Percentiles rank a stretch among this genome's conserved stretches.
These are phyloP conservation scores for Nicotiana sylvestris DNA, from an alignment of 257 asterid species.

Conservation along the genomic window DNA sequence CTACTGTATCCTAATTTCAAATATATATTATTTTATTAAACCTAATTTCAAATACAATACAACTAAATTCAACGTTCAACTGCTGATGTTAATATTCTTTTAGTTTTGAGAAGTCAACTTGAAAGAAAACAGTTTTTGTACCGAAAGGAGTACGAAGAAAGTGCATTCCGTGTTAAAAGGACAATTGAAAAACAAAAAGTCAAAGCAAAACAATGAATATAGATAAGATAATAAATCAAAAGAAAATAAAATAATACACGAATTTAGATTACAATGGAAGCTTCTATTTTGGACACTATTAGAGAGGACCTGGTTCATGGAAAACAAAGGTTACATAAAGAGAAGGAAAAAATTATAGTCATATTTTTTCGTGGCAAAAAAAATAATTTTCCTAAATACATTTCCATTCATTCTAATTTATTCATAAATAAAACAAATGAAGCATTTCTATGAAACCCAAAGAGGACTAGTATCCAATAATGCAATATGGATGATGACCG, in stretches of 20 bases:
- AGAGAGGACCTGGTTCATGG: neutral
- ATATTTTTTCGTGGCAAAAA: neutral
- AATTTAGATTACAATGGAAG: neutral
- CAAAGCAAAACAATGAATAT: neutral
- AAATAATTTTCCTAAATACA: neutral
- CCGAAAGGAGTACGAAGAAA: neutral
- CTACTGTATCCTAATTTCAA: neutral
- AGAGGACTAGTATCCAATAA: neutral
- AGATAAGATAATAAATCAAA: neutral
- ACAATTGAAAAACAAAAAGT: neutral
- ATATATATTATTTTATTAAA: neutral
- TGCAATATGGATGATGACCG: neutral
- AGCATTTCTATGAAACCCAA: neutral
- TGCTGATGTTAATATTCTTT: neutral
- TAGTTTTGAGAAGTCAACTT: neutral
- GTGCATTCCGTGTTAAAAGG: neutral
- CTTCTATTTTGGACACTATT: neutral
- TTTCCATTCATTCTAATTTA: neutral
- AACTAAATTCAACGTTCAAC: neutral
- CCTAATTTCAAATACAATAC: neutral
- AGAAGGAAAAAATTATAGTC: neutral
- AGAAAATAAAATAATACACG: neutral
- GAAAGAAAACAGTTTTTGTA: neutral
- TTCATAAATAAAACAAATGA: neutral
- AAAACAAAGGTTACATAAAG: neutral